Evolutionary conservation across 2,329 filamentous ascomycete species (phyloP), one percentile per base, ranked within the genome.

Genomic region (Penicillium corylophilum): DNA sequence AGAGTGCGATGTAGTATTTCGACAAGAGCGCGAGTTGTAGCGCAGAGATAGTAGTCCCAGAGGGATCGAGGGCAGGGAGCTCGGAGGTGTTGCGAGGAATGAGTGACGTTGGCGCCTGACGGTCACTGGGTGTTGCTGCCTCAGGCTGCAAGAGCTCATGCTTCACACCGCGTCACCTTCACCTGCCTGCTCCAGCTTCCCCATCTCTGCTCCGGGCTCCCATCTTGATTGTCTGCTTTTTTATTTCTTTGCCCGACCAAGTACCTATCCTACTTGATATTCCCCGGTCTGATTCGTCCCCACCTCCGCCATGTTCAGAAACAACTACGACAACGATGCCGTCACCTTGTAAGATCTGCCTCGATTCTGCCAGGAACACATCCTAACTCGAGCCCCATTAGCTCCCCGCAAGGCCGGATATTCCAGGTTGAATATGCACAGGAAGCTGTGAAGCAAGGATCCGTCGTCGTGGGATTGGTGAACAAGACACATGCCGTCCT

Each of bases 301-400:
- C 44, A 44, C 59, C 54, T 58, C 61, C 82, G 86, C 70, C 70
- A 97, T 99, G 94, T 99, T 99, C 80, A 85, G 94, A 78, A 99
- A 99, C 83, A 97, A 97, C 79, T 99, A 99, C 83, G 94, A 99
- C 81, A 99, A 99, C 85, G 94, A 99, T 78, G 95, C 93, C 59
- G 92, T 97, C 78, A 99, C 94, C 78, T 99, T 97, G 91, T 96
- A 82, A 62, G 67, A 60, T 40, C 77, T 70, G 35, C 53, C 53
- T 59, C 54, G 52, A 53, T 38, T 47, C 47, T 44, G 24, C 49
- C 29, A 61, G 22, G 53, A 55, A 49, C 53, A 58, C 44, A 36
- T 40, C 44, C 54, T 63, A 51, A 64, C 56, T 59, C 31, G 48
- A 53, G 31, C 35, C 26, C 48, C 13, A 43, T 51, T 68, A 96